Percentiles rank a stretch among this genome's conserved stretches.
phyloP scores from a whole-genome alignment of 495 filamentous ascomycete species.

The Pyrenopolyporus hunteri region DNA sequence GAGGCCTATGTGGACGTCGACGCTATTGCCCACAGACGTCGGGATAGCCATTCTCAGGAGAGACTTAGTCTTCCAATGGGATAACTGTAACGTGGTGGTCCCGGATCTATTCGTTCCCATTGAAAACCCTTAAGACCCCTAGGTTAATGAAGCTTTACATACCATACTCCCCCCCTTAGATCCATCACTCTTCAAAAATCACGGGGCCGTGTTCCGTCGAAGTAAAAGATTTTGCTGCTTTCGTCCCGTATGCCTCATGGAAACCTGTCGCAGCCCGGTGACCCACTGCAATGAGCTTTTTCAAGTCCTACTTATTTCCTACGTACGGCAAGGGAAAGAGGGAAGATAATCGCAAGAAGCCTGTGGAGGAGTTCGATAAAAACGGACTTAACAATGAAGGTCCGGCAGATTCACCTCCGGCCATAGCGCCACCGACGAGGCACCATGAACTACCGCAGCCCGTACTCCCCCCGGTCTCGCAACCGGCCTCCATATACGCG shows the following conservation, averaged over 20 bases:
- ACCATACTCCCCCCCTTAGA: no score
- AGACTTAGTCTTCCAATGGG: no score
- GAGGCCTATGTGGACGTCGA: background rate
- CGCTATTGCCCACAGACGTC: background rate
- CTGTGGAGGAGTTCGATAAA: conserved; percentile 1
- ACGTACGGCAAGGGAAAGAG: conserved; percentile 20
- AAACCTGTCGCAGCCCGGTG: conserved; percentile 5
- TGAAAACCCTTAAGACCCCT: no score
- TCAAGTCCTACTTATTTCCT: conserved; percentile 43
- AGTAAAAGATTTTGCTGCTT: no score
- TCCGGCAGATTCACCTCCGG: background rate
- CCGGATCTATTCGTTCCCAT: no score
- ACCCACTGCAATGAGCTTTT: conserved; percentile 35
- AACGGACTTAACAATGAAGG: background rate
- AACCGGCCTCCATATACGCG: conserved; percentile 21
- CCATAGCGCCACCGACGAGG: conserved; percentile 8
- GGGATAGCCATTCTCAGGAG: no score
- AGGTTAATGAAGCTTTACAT: no score
- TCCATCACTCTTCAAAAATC: no score
- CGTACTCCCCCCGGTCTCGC: no score
- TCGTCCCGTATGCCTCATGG: background rate
- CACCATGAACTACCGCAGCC: no score
- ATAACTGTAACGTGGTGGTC: no score
- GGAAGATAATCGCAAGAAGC: conserved; percentile 21
- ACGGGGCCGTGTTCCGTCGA: no score